Conservation (phyloP, 768 basidiomycete genomes). For the Tricholoma sp. region DNA sequence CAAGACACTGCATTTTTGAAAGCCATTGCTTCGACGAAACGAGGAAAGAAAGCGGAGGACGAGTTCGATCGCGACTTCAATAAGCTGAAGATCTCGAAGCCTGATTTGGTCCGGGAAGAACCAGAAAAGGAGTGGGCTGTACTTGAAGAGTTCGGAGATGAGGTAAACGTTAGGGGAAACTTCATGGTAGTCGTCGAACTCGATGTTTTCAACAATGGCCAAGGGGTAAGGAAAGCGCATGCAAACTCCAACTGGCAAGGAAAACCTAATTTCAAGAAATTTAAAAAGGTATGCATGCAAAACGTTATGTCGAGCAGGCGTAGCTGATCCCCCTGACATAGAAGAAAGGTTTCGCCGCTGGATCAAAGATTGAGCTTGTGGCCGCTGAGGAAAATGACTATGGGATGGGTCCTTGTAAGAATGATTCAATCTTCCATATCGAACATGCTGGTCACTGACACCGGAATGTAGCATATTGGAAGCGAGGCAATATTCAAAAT, state of each 20-base stretch:
- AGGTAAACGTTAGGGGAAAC: constrained; percentile 59
- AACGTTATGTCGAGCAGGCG: not conserved
- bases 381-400: constrained; percentile 47
- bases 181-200: constrained; percentile 77
- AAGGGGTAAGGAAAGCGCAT: constrained; percentile 14
- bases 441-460: constrained; percentile 2
- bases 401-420: constrained; percentile 48
- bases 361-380: constrained; percentile 45
- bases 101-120: constrained; percentile 45
- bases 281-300: constrained; percentile 56
- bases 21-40: constrained; percentile 69
- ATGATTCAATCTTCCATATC: constrained; percentile 1
- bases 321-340: constrained; percentile 5
- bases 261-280: constrained; percentile 71
- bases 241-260: constrained; percentile 39
- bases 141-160: constrained; percentile 63
- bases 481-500: constrained; percentile 26
- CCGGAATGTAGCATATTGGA: constrained; percentile 50
- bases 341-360: constrained; percentile 23
- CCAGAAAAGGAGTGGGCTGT: constrained; percentile 52
- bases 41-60: constrained; percentile 63
- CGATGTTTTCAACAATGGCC: constrained; percentile 42
- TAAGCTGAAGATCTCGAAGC: constrained; percentile 65
- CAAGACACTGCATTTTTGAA: constrained; percentile 66
- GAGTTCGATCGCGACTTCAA: constrained; percentile 79